Conservation (phyloP, 2,329 filamentous ascomycete species). For the Phyllosticta citriasiana region DNA sequence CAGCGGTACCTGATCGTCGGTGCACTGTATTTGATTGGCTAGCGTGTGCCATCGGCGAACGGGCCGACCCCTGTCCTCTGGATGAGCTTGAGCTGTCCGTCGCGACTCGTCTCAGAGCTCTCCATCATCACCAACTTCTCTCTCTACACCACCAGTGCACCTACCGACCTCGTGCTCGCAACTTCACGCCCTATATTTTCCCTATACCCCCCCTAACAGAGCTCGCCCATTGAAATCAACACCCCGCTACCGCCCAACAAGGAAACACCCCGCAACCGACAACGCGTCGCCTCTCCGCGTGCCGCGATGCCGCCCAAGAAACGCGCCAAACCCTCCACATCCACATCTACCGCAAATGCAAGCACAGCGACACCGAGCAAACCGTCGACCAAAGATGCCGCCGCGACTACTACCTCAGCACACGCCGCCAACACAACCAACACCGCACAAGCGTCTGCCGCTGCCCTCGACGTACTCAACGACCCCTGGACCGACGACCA, state of each 20-base stretch:
- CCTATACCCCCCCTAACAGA: background rate
- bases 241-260: background rate
- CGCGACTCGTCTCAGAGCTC: background rate
- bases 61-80: background rate
- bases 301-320: slow-evolving; percentile 59
- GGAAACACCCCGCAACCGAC: background rate
- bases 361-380: slow-evolving; percentile 29
- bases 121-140: background rate
- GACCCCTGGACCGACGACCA: slow-evolving; percentile 95
- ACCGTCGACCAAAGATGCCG: slow-evolving; percentile 31
- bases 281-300: background rate
- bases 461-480: slow-evolving; percentile 36
- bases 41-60: background rate
- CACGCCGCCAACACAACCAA: slow-evolving; percentile 18
- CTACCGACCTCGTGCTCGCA: background rate
- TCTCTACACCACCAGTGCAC: background rate
- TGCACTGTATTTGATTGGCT: background rate
- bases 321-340: slow-evolving; percentile 51
- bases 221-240: background rate
- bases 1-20: background rate
- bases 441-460: slow-evolving; percentile 11
- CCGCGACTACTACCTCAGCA: slow-evolving; percentile 33
- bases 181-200: background rate
- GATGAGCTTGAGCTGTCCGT: background rate
- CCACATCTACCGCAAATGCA: slow-evolving; percentile 12